Evolutionary conservation across 2,329 filamentous ascomycete genomes (phyloP), one percentile per base, ranked within the genome.

Genomic region (Epichloe glyceriae): DNA sequence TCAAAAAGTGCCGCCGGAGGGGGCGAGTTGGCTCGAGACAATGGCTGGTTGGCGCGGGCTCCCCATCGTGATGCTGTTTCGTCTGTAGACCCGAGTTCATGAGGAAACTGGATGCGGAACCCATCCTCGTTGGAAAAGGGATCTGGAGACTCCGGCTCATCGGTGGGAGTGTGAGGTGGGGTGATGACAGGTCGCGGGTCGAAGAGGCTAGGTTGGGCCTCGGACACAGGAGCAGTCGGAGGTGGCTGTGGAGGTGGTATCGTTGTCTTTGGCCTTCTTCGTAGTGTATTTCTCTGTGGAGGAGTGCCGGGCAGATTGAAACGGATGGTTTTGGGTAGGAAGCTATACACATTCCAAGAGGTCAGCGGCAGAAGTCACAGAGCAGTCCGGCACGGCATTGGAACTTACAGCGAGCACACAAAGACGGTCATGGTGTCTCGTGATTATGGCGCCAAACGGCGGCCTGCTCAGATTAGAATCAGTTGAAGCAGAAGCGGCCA

Each of bases 321-420:
- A 67, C 95, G 83, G 61, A 95, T 76, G 40, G 91, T 97, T 66
- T 95, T 90, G 35, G 91, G 91, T 37, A 96, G 79, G 64, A 95
- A 95, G 52, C 90, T 95, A 35, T 4, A 19, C 7, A 3, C 3
- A 38, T 34, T n/a, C n/a, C 33, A 22, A 14, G 26, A 6, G 42
- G 42, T 45, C 43, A 48, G 43, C 17, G 5, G 33, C 35, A 20
- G 6, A 40, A 22, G 22, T 41, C 17, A 14, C 8, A 6, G 7
- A n/a, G 10, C 15, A 10, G 20, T 34, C 11, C 14, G 19, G 6
- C 17, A 26, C 10, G 20, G 17, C 11, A 15, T 42, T 45, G 19
- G 12, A 22, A 62, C 67, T 52, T 64, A 69, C 67, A 70, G 64
- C 33, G 67, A 69, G 55, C 65, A 67, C 50, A 70, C 61, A 54